Evolutionary conservation across 495 filamentous ascomycete genomes (phyloP), one percentile per base, ranked within the genome.

Genomic region (Trichodelitschia bisporula): DNA sequence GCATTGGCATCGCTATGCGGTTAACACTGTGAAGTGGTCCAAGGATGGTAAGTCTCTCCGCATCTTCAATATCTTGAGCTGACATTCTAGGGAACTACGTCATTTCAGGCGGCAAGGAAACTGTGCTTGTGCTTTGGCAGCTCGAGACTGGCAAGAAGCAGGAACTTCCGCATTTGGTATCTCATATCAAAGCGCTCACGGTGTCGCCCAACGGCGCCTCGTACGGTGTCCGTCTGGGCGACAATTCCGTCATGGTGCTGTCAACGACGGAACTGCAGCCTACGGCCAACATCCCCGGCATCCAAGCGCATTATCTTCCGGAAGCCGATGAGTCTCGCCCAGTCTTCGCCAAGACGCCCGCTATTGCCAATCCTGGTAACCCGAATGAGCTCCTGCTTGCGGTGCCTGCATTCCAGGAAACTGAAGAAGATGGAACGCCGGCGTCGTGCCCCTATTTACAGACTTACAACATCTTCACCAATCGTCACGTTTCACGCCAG

Each of bases 81-180:
- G 37, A 12, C 6, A 11, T 8, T 31, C 14, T 31, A 92, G 82
- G 83, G n/a, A 84, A 92, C 41, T 97, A 97, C 44, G 48, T 95
- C 19, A 71, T 97, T 19, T 95, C 86, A 24, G 86, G 86, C 35
- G 89, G 86, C 6, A 61, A 66, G 9, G 86, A 95, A 49, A 79
- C 78, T 1, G 80, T 86, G 3, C 54, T 99, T 29, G 76, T 93
- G 11, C 51, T 92, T n/a, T 99, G 83, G 82, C 86, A 99, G 47
- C 51, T 95, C 13, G 78, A 86, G 36, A 92, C 84, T 1, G 68
- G 67, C 18, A 66, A 67, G 36, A 66, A 65, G 39, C 71, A 84
- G 40, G 74, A 64, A 46, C 53, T 99, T 4, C 86, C 86, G 1
- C 82, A 99, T 58, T 61, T 99, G 21, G 72, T 73, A 4, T 72